phyloP scores from a whole-genome alignment of 345 rosid species.

The Jatropha curcas region DNA sequence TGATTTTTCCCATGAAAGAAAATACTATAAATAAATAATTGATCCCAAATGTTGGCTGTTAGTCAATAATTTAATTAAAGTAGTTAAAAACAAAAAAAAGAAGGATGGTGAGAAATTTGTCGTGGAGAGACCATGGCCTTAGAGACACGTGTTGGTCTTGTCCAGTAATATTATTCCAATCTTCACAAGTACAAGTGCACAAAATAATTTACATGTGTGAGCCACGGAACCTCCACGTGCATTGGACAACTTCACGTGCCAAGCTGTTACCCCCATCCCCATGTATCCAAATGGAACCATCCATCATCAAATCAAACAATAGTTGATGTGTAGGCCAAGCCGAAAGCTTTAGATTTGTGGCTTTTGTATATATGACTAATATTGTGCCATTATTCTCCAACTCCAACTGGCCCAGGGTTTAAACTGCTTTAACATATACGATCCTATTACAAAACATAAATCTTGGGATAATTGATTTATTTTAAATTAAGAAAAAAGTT shows the following conservation, averaged over 20 bases:
- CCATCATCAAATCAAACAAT: too few relatives aligned
- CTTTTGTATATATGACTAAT: too few relatives aligned
- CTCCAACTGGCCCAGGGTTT: neutral
- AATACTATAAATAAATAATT: too few relatives aligned
- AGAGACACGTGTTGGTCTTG: slow-evolving; percentile 61
- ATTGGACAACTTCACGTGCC: slow-evolving; percentile 38
- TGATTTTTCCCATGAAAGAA: neutral
- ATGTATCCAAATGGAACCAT: neutral
- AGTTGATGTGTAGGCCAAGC: neutral
- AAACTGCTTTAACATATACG: neutral
- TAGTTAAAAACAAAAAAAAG: neutral
- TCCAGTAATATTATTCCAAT: neutral
- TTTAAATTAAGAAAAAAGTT: too few relatives aligned
- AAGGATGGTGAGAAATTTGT: neutral
- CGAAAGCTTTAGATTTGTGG: too few relatives aligned
- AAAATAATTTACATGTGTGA: neutral
- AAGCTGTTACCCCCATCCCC: neutral
- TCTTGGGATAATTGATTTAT: too few relatives aligned
- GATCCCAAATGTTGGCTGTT: neutral
- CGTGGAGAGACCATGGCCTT: slow-evolving; percentile 31
- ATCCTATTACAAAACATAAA: neutral
- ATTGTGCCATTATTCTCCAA: neutral
- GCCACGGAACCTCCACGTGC: slow-evolving; percentile 20
- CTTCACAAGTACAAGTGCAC: neutral
- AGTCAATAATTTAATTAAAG: neutral